These are phyloP conservation scores for Coniochaeta ligniaria DNA, from an alignment of 2,329 filamentous ascomycete genomes.

Conservation along the genomic window DNA sequence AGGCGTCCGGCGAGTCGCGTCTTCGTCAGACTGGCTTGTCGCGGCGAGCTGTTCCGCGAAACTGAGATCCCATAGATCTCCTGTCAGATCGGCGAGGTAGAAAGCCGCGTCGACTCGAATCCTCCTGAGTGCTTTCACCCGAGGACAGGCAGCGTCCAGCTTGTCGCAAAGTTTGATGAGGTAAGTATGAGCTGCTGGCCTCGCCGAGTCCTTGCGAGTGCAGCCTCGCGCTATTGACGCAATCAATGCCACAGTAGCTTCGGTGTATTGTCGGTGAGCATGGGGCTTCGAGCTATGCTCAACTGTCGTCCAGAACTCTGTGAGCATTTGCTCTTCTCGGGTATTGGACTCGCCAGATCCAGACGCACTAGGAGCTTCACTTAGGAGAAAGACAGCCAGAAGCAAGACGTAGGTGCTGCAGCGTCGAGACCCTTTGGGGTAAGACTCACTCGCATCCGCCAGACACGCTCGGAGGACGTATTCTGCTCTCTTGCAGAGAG, in stretches of 20 bases:
- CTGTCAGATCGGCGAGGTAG: slow-evolving; percentile 42
- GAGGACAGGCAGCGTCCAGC: slow-evolving; percentile 23
- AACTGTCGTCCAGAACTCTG: neutral
- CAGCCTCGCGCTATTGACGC: slow-evolving; percentile 40
- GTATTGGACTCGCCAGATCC: neutral
- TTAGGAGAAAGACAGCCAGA: neutral
- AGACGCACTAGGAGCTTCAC: neutral
- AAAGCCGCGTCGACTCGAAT: slow-evolving; percentile 42
- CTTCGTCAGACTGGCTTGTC: neutral
- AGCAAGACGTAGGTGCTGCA: neutral
- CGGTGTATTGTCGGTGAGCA: slow-evolving; percentile 17
- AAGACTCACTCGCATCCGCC: neutral
- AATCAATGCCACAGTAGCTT: slow-evolving; percentile 28
- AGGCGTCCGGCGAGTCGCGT: neutral
- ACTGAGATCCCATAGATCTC: slow-evolving; percentile 43
- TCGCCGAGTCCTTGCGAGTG: slow-evolving; percentile 27
- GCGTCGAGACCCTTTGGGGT: neutral
- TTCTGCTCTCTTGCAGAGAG: neutral
- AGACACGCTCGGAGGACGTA: neutral
- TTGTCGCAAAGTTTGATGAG: slow-evolving; percentile 31
- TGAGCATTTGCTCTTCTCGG: neutral
- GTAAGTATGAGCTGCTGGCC: slow-evolving; percentile 26
- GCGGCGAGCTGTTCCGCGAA: slow-evolving; percentile 36
- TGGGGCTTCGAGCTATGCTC: neutral
- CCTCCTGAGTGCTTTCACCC: slow-evolving; percentile 23